Evolutionary conservation across 2,329 filamentous ascomycete species (phyloP), one percentile per base, ranked within the genome.

Genomic region (Cladosporium austrohemisphaericum): DNA sequence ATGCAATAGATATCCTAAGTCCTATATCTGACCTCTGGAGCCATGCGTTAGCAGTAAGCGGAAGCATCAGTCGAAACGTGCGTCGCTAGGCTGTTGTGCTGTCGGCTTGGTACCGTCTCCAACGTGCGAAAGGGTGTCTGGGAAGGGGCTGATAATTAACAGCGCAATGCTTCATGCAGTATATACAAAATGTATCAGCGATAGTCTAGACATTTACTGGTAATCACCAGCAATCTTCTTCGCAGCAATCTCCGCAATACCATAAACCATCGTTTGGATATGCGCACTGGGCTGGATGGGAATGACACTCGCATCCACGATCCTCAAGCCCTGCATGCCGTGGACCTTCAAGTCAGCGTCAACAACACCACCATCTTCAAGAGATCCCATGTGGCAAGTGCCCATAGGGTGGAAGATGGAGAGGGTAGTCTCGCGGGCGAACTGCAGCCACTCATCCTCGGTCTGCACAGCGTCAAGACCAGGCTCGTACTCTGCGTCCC

Each of bases 291-390:
- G 29, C 28, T 52, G 53, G 8, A 61, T 48, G 2, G 61, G 56
- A 51, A 65, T 60, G 10, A 65, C 62, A 41, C 61, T 63, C 4
- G 61, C 60, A 52, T 63, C 62, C n/a, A 61, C 55, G 13, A 64
- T 54, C 14, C 62, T 55, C 48, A 65, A 23, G 2, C 56, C 54
- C 20, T 53, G 18, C 9, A 60, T 52, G 9, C 60, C 61, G 32
- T 59, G 50, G 6, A 65, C 58, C 32, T 50, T 58, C 10, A 60
- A 41, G 26, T 56, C 53, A 3, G 49, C 50, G 45, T 62, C 59
- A 2, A 65, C 58, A 2, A 63, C 61, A 14, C 57, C 58, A 8
- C 51, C 54, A 2, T 49, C 25, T 11, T 57, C 47, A 2, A 20
- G 43, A 9, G 23, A 19, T 7, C 52, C 52, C 55, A 59, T 60